Evolutionary conservation across 2,329 filamentous ascomycete genomes (phyloP), one percentile per base, ranked within the genome.

Genomic region (Paramyrothecium roridum): DNA sequence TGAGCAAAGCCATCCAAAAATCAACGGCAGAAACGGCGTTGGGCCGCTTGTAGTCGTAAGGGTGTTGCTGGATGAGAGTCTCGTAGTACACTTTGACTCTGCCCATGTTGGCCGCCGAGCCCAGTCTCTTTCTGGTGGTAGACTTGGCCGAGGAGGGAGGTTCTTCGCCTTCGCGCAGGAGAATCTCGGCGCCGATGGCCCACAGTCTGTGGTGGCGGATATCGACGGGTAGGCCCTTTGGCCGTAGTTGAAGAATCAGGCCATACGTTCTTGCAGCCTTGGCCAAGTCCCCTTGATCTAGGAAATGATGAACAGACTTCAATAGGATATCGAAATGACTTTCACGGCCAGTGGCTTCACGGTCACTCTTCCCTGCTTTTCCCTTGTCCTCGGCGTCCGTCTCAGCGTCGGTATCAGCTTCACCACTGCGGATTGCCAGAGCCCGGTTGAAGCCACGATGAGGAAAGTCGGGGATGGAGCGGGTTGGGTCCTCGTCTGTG

Each of bases 111-210:
- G 69, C 70, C 1, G 77, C 70, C 1, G 69, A 67, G 37, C 77
- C 78, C 79, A 78, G 80, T 63, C 46, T 61, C n/a, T 43, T 6
- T 58, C 23, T 58, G 47, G 52, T 48, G 11, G 49, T 16, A 2
- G 17, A 26, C 4, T 37, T 16, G n/a, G 30, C n/a, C 17, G 22
- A 13, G 4, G 22, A 26, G 11, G 20, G 21, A 3, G 49, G 61
- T 65, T 73, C 65, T 57, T 80, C 75, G 8, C 78, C 79, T 26
- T 79, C 74, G 17, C 88, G 83, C 73, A 96, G 85, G 54, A 96
- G 73, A 20, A 97, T 83, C 72, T 96, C 93, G 2, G 90, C 91
- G 1, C 91, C 92, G 48, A 96, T 81, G 16, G 87, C 87, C 93
- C 93, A 97, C 60, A 89, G 81, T 37, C 84, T 82, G 64, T 87